These are phyloP conservation scores for Lepidium sativum DNA, from an alignment of 345 rosid genomes.

Conservation along the genomic window DNA sequence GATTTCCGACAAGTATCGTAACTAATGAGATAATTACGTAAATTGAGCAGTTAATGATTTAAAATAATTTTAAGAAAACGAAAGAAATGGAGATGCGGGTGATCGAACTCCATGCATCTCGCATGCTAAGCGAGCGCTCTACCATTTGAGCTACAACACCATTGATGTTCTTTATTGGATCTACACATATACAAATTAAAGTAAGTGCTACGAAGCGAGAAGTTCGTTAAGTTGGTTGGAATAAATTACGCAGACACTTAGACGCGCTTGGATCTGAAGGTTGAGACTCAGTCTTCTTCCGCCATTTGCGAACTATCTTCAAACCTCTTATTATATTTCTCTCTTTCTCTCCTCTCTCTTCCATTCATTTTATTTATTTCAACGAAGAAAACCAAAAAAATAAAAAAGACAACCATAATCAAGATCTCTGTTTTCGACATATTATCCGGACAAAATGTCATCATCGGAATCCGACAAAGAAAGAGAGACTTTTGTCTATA, in stretches of 20 bases:
- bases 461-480: slow-evolving; percentile 65
- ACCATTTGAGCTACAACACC: slow-evolving; percentile 99
- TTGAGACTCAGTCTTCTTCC: slow-evolving; percentile 53
- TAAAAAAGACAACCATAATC: background rate
- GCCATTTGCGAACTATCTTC: slow-evolving; percentile 29
- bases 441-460: slow-evolving; percentile 20
- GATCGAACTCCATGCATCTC: slow-evolving; percentile 89
- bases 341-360: background rate
- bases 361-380: background rate
- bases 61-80: background rate
- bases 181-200: background rate
- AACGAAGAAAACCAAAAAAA: background rate
- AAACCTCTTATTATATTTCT: slow-evolving; percentile 15
- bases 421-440: background rate
- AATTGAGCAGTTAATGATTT: background rate
- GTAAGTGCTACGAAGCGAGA: background rate
- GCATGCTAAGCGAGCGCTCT: slow-evolving; percentile 96
- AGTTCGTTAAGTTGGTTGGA: slow-evolving; percentile 17
- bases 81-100: slow-evolving; percentile 62
- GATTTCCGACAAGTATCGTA: background rate
- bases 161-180: rapidly evolving
- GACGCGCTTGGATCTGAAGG: slow-evolving; percentile 30
- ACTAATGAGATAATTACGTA: too few relatives aligned
- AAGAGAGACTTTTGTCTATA: slow-evolving; percentile 68
- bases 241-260: slow-evolving; percentile 8